Conservation (phyloP, 768 basidiomycete genomes). For the Suillus tomentosus region DNA sequence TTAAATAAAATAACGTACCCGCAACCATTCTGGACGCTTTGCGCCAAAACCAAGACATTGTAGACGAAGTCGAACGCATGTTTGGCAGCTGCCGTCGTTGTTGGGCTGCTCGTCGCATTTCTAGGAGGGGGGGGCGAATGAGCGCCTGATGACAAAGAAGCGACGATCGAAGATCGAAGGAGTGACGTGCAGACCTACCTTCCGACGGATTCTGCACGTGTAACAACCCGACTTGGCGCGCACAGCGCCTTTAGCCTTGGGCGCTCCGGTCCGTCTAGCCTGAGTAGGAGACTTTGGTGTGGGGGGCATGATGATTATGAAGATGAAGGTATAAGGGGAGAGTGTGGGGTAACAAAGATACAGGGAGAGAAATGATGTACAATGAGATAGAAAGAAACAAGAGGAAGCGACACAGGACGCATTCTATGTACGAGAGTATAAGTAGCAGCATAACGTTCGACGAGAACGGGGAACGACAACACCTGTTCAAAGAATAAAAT, state of each 20-base stretch:
- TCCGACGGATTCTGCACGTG: slow-evolving; percentile 83
- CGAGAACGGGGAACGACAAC: slow-evolving; percentile 15
- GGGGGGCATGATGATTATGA: slow-evolving; percentile 33
- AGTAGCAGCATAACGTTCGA: slow-evolving; percentile 30
- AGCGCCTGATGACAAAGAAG: slow-evolving; percentile 17
- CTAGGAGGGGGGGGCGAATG: slow-evolving; percentile 37
- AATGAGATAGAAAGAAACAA: slow-evolving; percentile 11
- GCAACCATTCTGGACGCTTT: slow-evolving; percentile 84
- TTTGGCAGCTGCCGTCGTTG: slow-evolving; percentile 63
- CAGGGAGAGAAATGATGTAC: slow-evolving; percentile 7
- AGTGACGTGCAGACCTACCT: slow-evolving; percentile 48
- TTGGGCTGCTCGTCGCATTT: slow-evolving; percentile 83
- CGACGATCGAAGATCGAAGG: slow-evolving; percentile 15
- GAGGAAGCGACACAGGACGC: slow-evolving; percentile 20
- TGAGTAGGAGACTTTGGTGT: slow-evolving; percentile 42
- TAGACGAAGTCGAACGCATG: slow-evolving; percentile 77
- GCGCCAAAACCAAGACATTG: slow-evolving; percentile 85
- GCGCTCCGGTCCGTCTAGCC: slow-evolving; percentile 48
- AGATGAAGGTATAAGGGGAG: slow-evolving; percentile 11
- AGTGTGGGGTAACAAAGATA: slow-evolving; percentile 29
- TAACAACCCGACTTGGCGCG: slow-evolving; percentile 90
- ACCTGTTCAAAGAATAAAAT: slow-evolving; percentile 7
- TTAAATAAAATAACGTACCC: slow-evolving; percentile 46
- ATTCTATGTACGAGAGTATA: slow-evolving; percentile 30
- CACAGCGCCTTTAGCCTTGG: slow-evolving; percentile 78